These are phyloP conservation scores for Vanrija sp. DNA, from an alignment of 1,284 basidiomycete species.

Conservation along the genomic window DNA sequence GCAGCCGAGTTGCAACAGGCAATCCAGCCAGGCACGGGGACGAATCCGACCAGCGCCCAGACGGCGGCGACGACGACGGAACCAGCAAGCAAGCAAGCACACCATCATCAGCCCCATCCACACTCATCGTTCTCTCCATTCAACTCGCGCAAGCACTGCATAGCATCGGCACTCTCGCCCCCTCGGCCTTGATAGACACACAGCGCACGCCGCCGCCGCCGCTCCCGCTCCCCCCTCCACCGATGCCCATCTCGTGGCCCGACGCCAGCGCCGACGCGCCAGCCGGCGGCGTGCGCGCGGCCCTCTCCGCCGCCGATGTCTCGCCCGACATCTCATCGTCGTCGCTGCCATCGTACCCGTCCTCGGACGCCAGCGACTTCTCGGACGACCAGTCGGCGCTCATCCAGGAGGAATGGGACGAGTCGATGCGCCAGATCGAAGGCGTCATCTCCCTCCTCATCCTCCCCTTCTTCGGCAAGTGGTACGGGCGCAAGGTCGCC, in stretches of 20 bases:
- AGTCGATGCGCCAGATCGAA: constrained; percentile 76
- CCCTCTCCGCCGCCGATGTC: constrained; percentile 14
- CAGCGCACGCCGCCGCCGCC: not conserved
- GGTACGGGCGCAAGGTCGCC: constrained; percentile 77
- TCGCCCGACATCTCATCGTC: constrained; percentile 17
- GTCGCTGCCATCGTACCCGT: constrained; percentile 42
- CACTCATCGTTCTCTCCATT: too few relatives aligned
- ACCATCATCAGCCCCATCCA: too few relatives aligned
- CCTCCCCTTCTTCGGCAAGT: constrained; percentile 81
- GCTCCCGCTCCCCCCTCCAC: not conserved
- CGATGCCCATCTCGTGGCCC: constrained; percentile 39
- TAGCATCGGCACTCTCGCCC: not conserved
- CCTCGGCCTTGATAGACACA: too few relatives aligned
- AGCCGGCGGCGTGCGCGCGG: constrained; percentile 1
- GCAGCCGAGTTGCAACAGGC: not conserved
- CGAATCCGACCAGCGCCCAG: too few relatives aligned
- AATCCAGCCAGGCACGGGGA: not conserved
- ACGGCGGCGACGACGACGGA: too few relatives aligned
- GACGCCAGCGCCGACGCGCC: not conserved
- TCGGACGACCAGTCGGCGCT: constrained; percentile 63
- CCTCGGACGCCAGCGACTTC: constrained; percentile 53
- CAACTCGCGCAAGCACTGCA: not conserved
- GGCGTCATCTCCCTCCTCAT: constrained; percentile 73
- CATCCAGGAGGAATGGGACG: constrained; percentile 88
- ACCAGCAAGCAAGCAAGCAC: too few relatives aligned